A percentile compares a stretch with the other conserved stretches of the same genome.
These are phyloP conservation scores for Penicillium hordei DNA, from an alignment of 2,329 filamentous ascomycete species.

Conservation along the genomic window DNA sequence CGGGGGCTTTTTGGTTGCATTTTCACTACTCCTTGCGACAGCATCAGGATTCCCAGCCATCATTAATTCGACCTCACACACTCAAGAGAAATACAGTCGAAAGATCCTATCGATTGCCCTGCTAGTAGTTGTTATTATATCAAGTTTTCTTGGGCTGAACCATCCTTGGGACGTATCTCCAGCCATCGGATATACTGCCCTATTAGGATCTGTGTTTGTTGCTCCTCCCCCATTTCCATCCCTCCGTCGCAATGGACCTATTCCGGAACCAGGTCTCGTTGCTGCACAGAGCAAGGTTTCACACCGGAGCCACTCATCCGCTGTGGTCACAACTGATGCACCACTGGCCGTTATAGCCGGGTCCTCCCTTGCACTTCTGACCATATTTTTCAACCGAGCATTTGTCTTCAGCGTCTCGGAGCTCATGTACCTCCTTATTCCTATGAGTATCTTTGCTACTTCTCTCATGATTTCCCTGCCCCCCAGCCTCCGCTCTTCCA, in stretches of 20 bases:
- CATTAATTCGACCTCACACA: conserved; percentile 12
- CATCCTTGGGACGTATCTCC: conserved; percentile 39
- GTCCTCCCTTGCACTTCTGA: conserved; percentile 24
- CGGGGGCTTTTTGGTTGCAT: conserved; percentile 54
- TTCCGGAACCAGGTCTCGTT: conserved; percentile 27
- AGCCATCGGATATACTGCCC: conserved; percentile 49
- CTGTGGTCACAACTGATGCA: conserved; percentile 26
- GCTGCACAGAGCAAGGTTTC: conserved; percentile 15
- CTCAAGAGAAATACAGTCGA: conserved; percentile 23
- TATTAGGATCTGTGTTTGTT: conserved; percentile 48
- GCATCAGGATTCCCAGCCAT: conserved; percentile 46
- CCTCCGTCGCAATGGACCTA: conserved; percentile 19
- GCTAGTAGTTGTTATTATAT: conserved; percentile 23
- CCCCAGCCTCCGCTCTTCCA: conserved; percentile 27
- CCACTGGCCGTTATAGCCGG: conserved; percentile 32
- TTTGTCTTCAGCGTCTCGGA: conserved; percentile 25
- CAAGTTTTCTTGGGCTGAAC: conserved; percentile 33
- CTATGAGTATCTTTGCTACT: conserved; percentile 27
- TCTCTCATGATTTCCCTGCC: conserved; percentile 30
- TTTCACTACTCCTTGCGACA: conserved; percentile 50
- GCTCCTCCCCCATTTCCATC: conserved; percentile 50
- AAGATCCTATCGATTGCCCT: conserved; percentile 32
- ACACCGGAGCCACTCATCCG: conserved; percentile 8
- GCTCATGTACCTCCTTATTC: conserved; percentile 24
- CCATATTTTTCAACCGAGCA: conserved; percentile 24